Base-by-base conservation (phyloP, 192 early-diverging fungal genomes). In the Ramicandelaber brevisporus region DNA sequence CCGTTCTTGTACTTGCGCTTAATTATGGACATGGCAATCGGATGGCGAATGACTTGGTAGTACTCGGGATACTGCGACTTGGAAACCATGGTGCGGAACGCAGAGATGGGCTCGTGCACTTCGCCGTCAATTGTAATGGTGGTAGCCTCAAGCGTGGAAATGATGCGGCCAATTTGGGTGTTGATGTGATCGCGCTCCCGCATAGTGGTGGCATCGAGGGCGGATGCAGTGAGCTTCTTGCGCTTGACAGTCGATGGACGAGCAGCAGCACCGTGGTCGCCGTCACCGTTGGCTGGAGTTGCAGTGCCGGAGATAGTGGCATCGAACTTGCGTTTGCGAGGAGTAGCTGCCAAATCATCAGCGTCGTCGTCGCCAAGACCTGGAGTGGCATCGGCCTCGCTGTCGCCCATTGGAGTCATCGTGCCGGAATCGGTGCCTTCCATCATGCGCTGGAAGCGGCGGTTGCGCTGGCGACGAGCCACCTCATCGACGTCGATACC, bases 21-120 rank as follows among this genome's bases (percentile, higher is more conserved):
- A 46, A 97, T 97, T 26, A 64, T 72, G 26, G 81, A 70, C 63
- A 97, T 58, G 2, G 85, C 74, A 28, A 92, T 85, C 3, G 87
- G 92, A 15, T 71, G 45, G n/a, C 50, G 43, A 40, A 97, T 97
- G 29, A 87, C 57, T 36, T 65, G 55, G 42, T 89, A 93, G 46
- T 97, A 97, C 43, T 76, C 72, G 0, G 83, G 73, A 39, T 90
- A 97, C 21, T 65, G 55, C 24, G 48, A 50, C 28, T 63, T 27
- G 17, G 33, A 36, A n/a, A n/a, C n/a, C n/a, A n/a, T 59, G 38
- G 53, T 60, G 8, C 76, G 78, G 14, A 97, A 45, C 26, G 62
- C 55, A 38, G 70, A 40, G 49, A 89, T 93, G 16, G 90, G 51
- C 33, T 74, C 79, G 33, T n/a, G 59, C 50, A 13, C 77, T 62